Evolutionary conservation across 192 early-diverging fungal species (phyloP).

Genomic region (Coemansia sp.): DNA sequence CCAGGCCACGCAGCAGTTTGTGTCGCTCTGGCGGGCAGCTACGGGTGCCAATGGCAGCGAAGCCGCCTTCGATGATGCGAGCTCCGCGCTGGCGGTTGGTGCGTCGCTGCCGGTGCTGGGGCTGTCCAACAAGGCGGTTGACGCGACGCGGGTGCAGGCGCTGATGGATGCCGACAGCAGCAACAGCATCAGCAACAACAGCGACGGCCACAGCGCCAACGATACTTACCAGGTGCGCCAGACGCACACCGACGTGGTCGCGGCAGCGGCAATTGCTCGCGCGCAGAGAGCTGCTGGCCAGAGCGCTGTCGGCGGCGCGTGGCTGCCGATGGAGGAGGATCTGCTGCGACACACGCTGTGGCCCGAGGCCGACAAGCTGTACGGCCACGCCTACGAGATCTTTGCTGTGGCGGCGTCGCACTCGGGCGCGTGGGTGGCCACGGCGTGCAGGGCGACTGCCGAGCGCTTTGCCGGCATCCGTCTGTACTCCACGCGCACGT

Average conservation of each 20-base stretch:
- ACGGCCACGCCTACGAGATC: constrained; percentile 96
- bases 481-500: constrained; percentile 31
- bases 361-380: constrained; percentile 95
- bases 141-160: constrained; percentile 38
- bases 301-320: constrained; percentile 10
- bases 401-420: constrained; percentile 72
- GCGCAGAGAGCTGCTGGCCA: constrained; percentile 18
- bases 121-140: constrained; percentile 93
- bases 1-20: constrained; percentile 79
- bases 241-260: constrained; percentile 59
- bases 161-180: not conserved
- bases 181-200: not conserved
- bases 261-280: constrained; percentile 37
- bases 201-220: constrained; percentile 18
- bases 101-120: constrained; percentile 87
- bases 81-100: constrained; percentile 59
- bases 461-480: constrained; percentile 40
- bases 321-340: constrained; percentile 87
- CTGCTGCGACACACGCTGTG: constrained; percentile 88
- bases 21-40: constrained; percentile 57
- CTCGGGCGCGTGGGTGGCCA: constrained; percentile 71
- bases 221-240: constrained; percentile 62
- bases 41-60: not conserved
- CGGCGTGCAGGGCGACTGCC: constrained; percentile 47
- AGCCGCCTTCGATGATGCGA: not conserved